phyloP scores from a whole-genome alignment of 306 rosid species.

The Rosa lucieae region DNA sequence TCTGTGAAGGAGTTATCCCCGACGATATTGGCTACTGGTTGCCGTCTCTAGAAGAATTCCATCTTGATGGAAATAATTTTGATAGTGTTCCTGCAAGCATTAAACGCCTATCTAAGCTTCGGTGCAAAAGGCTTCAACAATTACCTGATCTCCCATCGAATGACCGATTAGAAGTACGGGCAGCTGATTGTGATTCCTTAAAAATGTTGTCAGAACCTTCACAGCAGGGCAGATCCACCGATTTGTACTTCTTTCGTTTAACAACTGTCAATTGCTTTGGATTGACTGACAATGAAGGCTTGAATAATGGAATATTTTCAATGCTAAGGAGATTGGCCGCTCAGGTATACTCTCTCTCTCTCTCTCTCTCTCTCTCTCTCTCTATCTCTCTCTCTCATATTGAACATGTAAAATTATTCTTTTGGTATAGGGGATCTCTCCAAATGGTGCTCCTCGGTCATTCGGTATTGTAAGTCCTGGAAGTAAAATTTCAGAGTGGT shows the following conservation, averaged over 20 bases:
- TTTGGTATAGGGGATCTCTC: too few relatives aligned
- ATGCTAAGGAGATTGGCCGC: background rate
- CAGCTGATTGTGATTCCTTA: conserved; percentile 4
- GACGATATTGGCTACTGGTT: conserved; percentile 10
- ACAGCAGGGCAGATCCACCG: background rate
- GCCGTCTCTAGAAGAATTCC: background rate
- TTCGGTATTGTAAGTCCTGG: too few relatives aligned
- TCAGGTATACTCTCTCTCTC: background rate
- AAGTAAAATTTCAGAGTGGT: too few relatives aligned
- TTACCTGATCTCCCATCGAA: conserved; percentile 12
- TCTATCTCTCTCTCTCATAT: too few relatives aligned
- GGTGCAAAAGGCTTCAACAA: conserved; percentile 14
- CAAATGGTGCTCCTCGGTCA: too few relatives aligned
- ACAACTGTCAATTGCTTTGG: background rate
- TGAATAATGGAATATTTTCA: background rate
- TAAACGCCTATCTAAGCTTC: conserved; percentile 7
- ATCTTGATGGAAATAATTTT: conserved; percentile 10
- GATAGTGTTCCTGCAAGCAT: conserved; percentile 16
- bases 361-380: too few relatives aligned
- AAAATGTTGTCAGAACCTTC: background rate
- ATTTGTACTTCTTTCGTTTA: background rate
- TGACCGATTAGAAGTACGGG: background rate
- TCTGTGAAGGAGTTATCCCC: background rate
- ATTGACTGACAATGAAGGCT: conserved; percentile 1
- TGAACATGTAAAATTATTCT: too few relatives aligned